Evolutionary conservation across 2,329 filamentous ascomycete genomes (phyloP).

Genomic region (Exophiala calicioides): DNA sequence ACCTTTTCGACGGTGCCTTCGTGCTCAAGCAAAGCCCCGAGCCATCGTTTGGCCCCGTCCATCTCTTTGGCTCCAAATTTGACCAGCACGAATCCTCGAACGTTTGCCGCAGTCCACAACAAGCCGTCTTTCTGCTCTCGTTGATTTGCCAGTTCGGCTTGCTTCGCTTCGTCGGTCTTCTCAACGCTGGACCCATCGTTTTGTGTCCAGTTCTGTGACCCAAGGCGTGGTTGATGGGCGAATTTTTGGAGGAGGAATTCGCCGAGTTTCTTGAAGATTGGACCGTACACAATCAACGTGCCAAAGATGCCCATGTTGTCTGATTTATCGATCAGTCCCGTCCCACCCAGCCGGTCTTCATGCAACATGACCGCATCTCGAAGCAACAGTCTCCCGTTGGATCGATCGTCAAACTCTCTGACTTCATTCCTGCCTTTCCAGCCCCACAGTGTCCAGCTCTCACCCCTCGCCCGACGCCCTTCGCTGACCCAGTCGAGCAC

Average conservation of each 20-base stretch:
- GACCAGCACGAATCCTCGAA: constrained; percentile 81
- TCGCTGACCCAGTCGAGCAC: constrained; percentile 93
- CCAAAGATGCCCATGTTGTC: constrained; percentile 67
- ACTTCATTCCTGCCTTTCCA: constrained; percentile 89
- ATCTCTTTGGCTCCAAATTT: constrained; percentile 85
- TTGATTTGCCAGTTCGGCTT: constrained; percentile 39
- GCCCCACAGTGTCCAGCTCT: constrained; percentile 79
- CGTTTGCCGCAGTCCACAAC: constrained; percentile 78
- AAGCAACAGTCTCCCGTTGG: constrained; percentile 65
- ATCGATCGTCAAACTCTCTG: constrained; percentile 52
- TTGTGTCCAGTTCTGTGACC: constrained; percentile 70
- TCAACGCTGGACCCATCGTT: constrained; percentile 32
- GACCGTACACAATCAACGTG: constrained; percentile 79
- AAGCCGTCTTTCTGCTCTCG: constrained; percentile 62
- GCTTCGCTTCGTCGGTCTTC: constrained; percentile 25
- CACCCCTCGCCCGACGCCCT: constrained; percentile 79
- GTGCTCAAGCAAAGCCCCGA: constrained; percentile 70
- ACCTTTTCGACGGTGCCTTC: constrained; percentile 70
- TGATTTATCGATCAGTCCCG: constrained; percentile 38
- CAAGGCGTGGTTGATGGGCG: constrained; percentile 73
- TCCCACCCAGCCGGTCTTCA: constrained; percentile 47
- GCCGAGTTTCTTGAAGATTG: constrained; percentile 65
- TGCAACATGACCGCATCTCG: constrained; percentile 81
- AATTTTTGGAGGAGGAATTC: constrained; percentile 81
- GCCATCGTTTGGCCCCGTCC: constrained; percentile 78